A percentile compares a stretch with the other conserved stretches of the same genome.
phyloP scores from a whole-genome alignment of 2,329 filamentous ascomycete genomes.

The Parastagonospora nodorum region DNA sequence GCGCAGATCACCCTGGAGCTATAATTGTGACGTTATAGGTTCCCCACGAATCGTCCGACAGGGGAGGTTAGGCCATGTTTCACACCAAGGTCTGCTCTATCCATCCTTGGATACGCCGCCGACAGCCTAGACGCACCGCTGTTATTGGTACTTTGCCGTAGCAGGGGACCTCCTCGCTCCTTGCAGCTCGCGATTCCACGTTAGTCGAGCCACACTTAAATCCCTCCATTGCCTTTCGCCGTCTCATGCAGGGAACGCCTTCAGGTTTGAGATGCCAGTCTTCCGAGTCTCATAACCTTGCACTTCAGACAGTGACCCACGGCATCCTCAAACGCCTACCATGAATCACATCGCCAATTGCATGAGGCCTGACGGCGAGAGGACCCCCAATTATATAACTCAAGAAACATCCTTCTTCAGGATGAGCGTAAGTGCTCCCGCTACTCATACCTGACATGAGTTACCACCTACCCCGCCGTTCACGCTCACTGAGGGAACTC shows the following conservation, averaged over 20 bases:
- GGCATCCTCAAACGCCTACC: slow-evolving; percentile 42
- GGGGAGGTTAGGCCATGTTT: slow-evolving; percentile 46
- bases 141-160: slow-evolving; percentile 36
- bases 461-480: slow-evolving; percentile 38
- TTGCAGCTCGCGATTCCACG: slow-evolving; percentile 44
- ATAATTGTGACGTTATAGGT: slow-evolving; percentile 32
- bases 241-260: slow-evolving; percentile 46
- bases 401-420: slow-evolving; percentile 41
- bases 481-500: slow-evolving; percentile 42
- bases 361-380: slow-evolving; percentile 43
- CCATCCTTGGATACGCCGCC: slow-evolving; percentile 39
- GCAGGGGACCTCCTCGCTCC: slow-evolving; percentile 38
- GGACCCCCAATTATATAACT: slow-evolving; percentile 45
- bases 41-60: slow-evolving; percentile 49
- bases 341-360: slow-evolving; percentile 53
- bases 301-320: slow-evolving; percentile 42
- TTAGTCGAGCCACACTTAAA: slow-evolving; percentile 46
- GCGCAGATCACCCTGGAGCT: slow-evolving; percentile 33
- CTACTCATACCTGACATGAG: slow-evolving; percentile 34
- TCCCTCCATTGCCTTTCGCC: slow-evolving; percentile 39
- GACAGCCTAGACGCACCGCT: slow-evolving; percentile 43
- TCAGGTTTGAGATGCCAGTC: slow-evolving; percentile 49
- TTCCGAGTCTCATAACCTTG: slow-evolving; percentile 49
- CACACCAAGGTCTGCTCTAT: slow-evolving; percentile 39
- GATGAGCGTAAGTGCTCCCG: slow-evolving; percentile 35